Conservation (phyloP, 176 grass and related monocot genomes). For the Dendrocalamus sinicus region DNA sequence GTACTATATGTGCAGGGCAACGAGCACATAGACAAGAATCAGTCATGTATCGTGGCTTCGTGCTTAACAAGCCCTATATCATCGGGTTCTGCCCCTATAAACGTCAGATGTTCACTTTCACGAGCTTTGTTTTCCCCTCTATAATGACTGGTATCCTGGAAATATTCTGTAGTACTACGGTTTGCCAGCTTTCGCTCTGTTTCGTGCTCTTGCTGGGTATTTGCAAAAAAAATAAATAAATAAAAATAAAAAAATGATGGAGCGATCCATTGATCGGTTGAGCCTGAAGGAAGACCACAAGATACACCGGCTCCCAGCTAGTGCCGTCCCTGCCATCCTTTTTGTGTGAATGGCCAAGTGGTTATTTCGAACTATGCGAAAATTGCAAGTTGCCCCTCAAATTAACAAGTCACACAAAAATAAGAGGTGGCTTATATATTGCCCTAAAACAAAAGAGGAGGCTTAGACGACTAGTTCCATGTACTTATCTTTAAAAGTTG, state of each 20-base stretch:
- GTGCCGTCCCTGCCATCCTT: too few relatives aligned
- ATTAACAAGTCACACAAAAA: constrained; percentile 10
- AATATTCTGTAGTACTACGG: constrained; percentile 31
- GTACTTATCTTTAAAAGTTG: neutral
- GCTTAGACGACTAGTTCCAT: neutral
- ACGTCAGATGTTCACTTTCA: constrained; percentile 50
- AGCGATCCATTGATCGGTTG: neutral
- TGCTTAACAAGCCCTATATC: constrained; percentile 44
- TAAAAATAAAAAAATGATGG: neutral
- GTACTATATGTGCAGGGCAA: constrained; percentile 41
- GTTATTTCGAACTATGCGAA: neutral
- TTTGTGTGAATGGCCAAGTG: constrained; percentile 1
- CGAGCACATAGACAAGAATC: constrained; percentile 55
- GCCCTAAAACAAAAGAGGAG: neutral
- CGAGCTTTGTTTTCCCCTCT: constrained; percentile 50
- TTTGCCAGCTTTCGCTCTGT: constrained; percentile 43
- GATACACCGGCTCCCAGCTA: neutral
- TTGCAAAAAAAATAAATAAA: neutral
- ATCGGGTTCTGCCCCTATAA: constrained; percentile 40
- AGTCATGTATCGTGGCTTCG: constrained; percentile 41
- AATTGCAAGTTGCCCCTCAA: neutral
- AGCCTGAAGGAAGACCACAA: constrained; percentile 26
- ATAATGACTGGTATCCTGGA: constrained; percentile 23
- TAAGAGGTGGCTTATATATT: neutral
- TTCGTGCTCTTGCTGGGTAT: neutral